Evolutionary conservation across 495 filamentous ascomycete species (phyloP), one percentile per base, ranked within the genome.

Genomic region (Neurospora tetraspora): DNA sequence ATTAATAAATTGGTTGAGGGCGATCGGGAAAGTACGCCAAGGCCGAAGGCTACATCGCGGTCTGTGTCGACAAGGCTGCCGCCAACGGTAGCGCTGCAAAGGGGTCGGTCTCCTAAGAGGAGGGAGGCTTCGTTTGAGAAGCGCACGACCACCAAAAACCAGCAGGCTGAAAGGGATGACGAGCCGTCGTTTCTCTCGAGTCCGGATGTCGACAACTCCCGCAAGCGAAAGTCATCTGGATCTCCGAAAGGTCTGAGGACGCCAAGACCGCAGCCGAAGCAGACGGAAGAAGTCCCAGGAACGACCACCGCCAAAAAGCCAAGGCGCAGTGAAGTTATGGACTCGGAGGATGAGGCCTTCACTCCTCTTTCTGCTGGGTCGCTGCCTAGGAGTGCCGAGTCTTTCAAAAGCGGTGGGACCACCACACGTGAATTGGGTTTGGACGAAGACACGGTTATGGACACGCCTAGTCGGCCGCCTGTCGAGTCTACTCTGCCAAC

Each of bases 321-420:
- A 4, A 72, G 70, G 45, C 70, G 69, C 10, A 74, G 78, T 16
- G 76, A 77, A 7, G 83, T 87, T 34, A 74, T 79, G 74, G 86
- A 88, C 73, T 88, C 86, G 2, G 86, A 87, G 70, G 86, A 88
- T 36, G 85, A 86, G 14, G 74, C 77, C 4, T 47, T 77, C 27
- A 80, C 79, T 23, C 78, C 83, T 10, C 77, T 77, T 36, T 71
- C 75, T 16, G 23, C 69, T 39, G 39, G 4, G 5, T 34, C 40
- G 39, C 38, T 38, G 14, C 11, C 42, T 23, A 70, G 68, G 36
- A 71, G 59, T 34, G 70, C 14, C 23, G 47, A 42, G 40, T 39
- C 23, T n/a, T 38, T 71, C 68, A 23, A 34, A 34, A 72, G 70
- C 68, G 65, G 42, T 16, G 31, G 45, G 39, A 61, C 42, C 37